phyloP scores from a whole-genome alignment of 768 basidiomycete genomes.

The Hypholoma sublateritium region DNA sequence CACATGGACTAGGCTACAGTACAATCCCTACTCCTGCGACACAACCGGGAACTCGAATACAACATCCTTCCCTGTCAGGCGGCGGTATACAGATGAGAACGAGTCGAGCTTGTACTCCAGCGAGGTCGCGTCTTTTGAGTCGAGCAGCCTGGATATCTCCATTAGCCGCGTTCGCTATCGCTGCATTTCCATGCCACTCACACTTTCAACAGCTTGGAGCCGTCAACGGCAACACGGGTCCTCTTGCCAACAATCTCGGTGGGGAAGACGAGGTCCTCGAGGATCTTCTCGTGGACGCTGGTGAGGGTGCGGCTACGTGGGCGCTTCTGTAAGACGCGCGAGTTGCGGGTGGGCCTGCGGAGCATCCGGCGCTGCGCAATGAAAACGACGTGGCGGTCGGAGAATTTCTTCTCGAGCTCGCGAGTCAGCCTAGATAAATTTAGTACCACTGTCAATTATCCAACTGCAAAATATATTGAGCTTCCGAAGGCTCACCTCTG shows the following conservation, averaged over 20 bases:
- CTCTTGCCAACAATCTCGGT: slow-evolving; percentile 99
- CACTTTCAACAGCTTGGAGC: slow-evolving; percentile 97
- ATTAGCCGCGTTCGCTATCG: slow-evolving; percentile 1
- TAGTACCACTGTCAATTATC: slow-evolving; percentile 10
- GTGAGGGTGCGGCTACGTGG: slow-evolving; percentile 97
- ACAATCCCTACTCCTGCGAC: slow-evolving; percentile 58
- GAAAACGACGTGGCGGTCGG: slow-evolving; percentile 98
- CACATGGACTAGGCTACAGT: slow-evolving; percentile 14
- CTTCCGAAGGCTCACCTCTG: slow-evolving; percentile 61
- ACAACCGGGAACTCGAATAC: slow-evolving; percentile 89
- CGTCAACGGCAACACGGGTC: slow-evolving; percentile 90
- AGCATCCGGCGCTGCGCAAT: slow-evolving; percentile 98
- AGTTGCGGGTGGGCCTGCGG: slow-evolving; percentile 93
- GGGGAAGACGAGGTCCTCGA: slow-evolving; percentile 98
- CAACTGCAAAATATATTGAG: slow-evolving; percentile 7
- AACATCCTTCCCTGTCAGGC: slow-evolving; percentile 95
- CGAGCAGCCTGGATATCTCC: slow-evolving; percentile 72
- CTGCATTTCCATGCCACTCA: slow-evolving; percentile 45
- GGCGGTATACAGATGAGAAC: slow-evolving; percentile 95
- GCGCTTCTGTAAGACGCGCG: slow-evolving; percentile 92
- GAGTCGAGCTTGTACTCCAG: slow-evolving; percentile 99
- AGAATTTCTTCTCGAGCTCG: slow-evolving; percentile 99
- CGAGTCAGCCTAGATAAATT: slow-evolving; percentile 76
- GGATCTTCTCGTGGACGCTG: slow-evolving; percentile 95
- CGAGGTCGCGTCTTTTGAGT: slow-evolving; percentile 96